phyloP scores from a whole-genome alignment of 2,329 filamentous ascomycete species.

The Coniella vitis region DNA sequence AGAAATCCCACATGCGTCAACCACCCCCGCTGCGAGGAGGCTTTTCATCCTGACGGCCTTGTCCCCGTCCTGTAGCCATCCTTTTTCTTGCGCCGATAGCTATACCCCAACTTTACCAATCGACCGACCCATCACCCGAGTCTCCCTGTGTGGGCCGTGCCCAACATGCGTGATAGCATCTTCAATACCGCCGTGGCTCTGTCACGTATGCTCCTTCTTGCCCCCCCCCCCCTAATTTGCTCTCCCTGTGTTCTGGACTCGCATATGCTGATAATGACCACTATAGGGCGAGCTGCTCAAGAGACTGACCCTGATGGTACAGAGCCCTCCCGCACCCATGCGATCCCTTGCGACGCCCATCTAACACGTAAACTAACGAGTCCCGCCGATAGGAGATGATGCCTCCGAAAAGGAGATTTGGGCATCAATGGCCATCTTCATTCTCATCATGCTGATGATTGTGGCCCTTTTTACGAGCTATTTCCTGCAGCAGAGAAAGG shows the following conservation, averaged over 20 bases:
- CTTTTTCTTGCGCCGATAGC: background rate
- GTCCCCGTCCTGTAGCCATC: background rate
- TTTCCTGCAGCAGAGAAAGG: constrained; percentile 90
- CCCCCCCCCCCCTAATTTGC: background rate
- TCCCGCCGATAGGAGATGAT: constrained; percentile 54
- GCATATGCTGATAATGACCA: constrained; percentile 15
- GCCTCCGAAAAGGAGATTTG: constrained; percentile 89
- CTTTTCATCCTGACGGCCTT: constrained; percentile 4
- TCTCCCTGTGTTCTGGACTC: constrained; percentile 8
- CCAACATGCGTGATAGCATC: constrained; percentile 30
- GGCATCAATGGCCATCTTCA: constrained; percentile 95
- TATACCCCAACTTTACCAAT: background rate
- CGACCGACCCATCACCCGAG: background rate
- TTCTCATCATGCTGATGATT: constrained; percentile 89
- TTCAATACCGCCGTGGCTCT: constrained; percentile 32
- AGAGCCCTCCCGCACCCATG: constrained; percentile 11
- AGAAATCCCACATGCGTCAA: constrained; percentile 3
- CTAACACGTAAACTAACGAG: constrained; percentile 15
- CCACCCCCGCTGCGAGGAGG: constrained; percentile 5
- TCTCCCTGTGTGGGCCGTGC: constrained; percentile 4
- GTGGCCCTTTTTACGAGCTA: constrained; percentile 95
- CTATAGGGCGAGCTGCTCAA: constrained; percentile 36
- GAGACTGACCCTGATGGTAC: constrained; percentile 43
- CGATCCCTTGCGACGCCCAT: background rate
- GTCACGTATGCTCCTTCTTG: constrained; percentile 27